Evolutionary conservation across 306 rosid species (phyloP).

Genomic region (Quercus wislizeni): DNA sequence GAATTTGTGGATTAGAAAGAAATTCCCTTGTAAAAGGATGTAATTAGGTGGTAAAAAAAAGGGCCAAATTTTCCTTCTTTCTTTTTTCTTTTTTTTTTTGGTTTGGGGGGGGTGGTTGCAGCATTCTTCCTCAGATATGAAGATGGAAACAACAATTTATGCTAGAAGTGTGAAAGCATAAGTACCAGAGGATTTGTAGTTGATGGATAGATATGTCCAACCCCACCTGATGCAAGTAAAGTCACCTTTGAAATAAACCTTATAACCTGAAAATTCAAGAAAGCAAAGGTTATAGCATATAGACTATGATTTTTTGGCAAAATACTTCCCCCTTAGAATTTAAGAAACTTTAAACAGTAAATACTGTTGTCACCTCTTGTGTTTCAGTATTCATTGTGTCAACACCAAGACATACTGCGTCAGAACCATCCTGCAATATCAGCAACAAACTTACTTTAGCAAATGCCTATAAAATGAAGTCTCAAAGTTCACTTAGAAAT

Average conservation of each 20-base stretch:
- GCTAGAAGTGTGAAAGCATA: constrained; percentile 10
- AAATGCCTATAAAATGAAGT: not conserved
- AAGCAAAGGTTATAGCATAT: constrained; percentile 18
- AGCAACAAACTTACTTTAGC: constrained; percentile 30
- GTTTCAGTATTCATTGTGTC: constrained; percentile 81
- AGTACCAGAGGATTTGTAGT: constrained; percentile 94
- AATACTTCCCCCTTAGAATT: constrained; percentile 10
- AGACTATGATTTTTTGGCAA: not conserved
- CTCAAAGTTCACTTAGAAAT: not conserved
- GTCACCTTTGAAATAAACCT: constrained; percentile 92
- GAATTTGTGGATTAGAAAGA: too few species aligned
- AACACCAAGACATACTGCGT: constrained; percentile 74
- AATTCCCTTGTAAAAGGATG: too few species aligned
- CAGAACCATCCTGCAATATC: constrained; percentile 65
- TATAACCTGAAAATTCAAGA: constrained; percentile 63
- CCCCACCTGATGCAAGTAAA: constrained; percentile 96
- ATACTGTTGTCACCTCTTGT: constrained; percentile 54
- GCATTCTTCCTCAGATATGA: too few species aligned
- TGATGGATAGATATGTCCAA: constrained; percentile 91
- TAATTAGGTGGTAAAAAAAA: too few species aligned
- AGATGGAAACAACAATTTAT: not conserved
- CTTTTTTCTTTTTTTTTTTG: too few species aligned
- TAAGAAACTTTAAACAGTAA: not conserved
- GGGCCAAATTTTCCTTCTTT: too few species aligned
- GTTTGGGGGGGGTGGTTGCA: too few species aligned